Evolutionary conservation across 495 filamentous ascomycete species (phyloP).

Genomic region (Pseudoneurospora amorphoporcata): DNA sequence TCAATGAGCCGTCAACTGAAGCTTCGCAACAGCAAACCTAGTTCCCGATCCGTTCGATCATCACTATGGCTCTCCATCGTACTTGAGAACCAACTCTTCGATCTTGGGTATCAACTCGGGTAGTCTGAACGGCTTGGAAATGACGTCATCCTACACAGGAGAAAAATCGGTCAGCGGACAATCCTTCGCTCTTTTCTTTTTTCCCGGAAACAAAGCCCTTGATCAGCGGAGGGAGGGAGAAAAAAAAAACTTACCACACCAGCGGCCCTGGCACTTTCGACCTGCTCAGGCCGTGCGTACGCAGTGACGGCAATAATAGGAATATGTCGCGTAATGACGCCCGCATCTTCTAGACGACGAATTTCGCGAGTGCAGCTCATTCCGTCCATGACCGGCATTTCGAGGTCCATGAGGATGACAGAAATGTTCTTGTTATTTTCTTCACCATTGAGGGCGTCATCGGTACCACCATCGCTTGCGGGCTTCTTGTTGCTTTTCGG

Average conservation of each 20-base stretch:
- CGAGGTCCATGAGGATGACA: constrained; percentile 73
- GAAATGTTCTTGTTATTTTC: constrained; percentile 35
- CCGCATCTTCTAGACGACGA: constrained; percentile 48
- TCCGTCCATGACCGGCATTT: constrained; percentile 86
- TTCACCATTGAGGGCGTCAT: constrained; percentile 4
- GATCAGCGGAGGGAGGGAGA: constrained; percentile 15
- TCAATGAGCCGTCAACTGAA: background rate
- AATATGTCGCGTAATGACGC: constrained; percentile 45
- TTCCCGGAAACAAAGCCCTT: constrained; percentile 27
- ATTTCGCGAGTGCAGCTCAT: constrained; percentile 62
- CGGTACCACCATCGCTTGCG: background rate
- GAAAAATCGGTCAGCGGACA: background rate
- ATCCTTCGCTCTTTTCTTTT: background rate
- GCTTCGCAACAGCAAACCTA: background rate
- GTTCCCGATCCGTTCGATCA: background rate
- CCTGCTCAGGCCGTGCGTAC: constrained; percentile 63
- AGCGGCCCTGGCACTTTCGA: constrained; percentile 39
- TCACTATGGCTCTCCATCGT: background rate
- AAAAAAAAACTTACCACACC: constrained; percentile 35
- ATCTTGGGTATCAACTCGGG: constrained; percentile 63
- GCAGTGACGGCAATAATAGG: constrained; percentile 76
- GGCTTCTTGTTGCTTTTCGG: background rate
- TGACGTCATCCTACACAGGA: constrained; percentile 56
- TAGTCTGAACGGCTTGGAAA: constrained; percentile 73
- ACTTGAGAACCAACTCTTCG: constrained; percentile 34